phyloP scores from a whole-genome alignment of 1,284 basidiomycete species.

The Ustilago hordei region DNA sequence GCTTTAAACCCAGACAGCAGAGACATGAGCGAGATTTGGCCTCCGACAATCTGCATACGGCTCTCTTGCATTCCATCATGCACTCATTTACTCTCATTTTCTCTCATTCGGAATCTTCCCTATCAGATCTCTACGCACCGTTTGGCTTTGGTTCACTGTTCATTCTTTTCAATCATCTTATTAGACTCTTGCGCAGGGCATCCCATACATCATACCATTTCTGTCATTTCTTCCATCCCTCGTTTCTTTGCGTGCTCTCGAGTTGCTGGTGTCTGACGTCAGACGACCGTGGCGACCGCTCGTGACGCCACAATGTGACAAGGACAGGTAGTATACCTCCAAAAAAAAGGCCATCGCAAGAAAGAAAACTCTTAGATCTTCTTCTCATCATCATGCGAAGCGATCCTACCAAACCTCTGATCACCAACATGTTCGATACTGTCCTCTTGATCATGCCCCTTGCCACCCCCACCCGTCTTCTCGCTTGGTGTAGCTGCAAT shows the following conservation, averaged over 20 bases:
- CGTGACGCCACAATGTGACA: not conserved
- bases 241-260: not conserved
- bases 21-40: not conserved
- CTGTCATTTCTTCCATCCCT: not conserved
- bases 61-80: no score
- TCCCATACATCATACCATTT: not conserved
- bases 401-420: constrained; percentile 1
- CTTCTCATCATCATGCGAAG: constrained; percentile 34
- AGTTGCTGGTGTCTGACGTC: not conserved
- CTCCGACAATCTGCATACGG: not conserved
- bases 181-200: not conserved
- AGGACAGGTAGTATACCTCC: not conserved
- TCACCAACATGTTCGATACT: constrained; percentile 48
- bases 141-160: not conserved
- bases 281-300: not conserved
- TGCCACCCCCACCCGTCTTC: not conserved
- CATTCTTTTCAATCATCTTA: not conserved
- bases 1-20: constrained; percentile 71
- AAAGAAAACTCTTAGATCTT: constrained; percentile 15
- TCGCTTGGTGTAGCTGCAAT: constrained; percentile 1
- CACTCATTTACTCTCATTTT: no score
- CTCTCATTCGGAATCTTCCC: no score
- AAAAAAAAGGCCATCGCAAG: not conserved
- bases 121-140: no score
- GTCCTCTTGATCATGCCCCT: constrained; percentile 41